These are phyloP conservation scores for Plasmodium adleri DNA, from an alignment of 169 alveolate genomes.

Conservation along the genomic window DNA sequence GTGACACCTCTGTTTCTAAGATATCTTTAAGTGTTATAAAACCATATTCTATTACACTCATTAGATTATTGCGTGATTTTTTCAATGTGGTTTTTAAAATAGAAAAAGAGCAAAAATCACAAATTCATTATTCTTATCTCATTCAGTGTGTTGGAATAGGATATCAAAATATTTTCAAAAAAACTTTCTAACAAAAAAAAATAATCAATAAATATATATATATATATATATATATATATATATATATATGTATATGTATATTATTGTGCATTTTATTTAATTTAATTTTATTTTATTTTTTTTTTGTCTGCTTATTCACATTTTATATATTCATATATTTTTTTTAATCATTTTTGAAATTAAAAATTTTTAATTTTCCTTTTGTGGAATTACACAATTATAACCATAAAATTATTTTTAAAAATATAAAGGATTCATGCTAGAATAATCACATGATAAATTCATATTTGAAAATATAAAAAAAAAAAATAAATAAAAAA, in stretches of 20 bases:
- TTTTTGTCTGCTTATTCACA: neutral
- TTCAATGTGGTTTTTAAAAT: slow-evolving; percentile 72
- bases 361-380: too few species aligned
- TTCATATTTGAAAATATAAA: too few species aligned
- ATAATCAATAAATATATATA: neutral
- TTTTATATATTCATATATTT: neutral
- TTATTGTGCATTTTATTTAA: too few species aligned
- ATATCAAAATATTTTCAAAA: slow-evolving; percentile 71
- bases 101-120: slow-evolving; percentile 59
- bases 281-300: neutral
- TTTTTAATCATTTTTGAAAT: neutral
- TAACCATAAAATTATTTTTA: too few species aligned
- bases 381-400: too few species aligned
- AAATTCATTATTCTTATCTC: slow-evolving; percentile 60
- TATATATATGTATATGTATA: neutral
- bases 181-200: slow-evolving; percentile 27
- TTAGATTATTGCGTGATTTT: slow-evolving; percentile 66
- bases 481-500: too few species aligned
- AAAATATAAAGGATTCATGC: too few species aligned
- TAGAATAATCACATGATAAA: too few species aligned
- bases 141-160: slow-evolving; percentile 74
- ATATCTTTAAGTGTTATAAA: slow-evolving; percentile 38
- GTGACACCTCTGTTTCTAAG: slow-evolving; percentile 67
- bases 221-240: neutral
- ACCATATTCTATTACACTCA: slow-evolving; percentile 66